Evolutionary conservation across 2,329 filamentous ascomycete species (phyloP), one percentile per base, ranked within the genome.

Genomic region (Colletotrichum sp.): DNA sequence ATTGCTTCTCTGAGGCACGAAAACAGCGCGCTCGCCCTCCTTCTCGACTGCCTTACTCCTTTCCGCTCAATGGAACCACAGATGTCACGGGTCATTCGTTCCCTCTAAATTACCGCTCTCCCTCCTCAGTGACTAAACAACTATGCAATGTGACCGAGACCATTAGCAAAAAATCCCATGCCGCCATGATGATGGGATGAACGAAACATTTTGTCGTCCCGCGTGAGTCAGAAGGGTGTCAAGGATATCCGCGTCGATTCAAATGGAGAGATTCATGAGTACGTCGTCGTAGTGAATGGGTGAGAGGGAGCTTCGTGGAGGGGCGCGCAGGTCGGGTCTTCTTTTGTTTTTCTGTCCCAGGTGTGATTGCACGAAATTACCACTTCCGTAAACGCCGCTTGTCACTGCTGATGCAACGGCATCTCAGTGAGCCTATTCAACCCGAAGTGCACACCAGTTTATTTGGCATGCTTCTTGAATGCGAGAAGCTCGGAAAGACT

Each of bases 401-500:
- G 28, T 61, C 58, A 60, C 52, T 30, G 16, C 36, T 34, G 43
- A 60, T 30, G 65, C 43, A 34, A 16, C 43, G 12, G 56, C 62
- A 21, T 24, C 65, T 21, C 48, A 52, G 26, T n/a, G 21, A 30
- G 12, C 32, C 28, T 55, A 34, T 24, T 15, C 43, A 65, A 28
- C 18, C 24, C 32, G 24, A 52, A 24, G 8, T 36, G 55, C 30
- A 43, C 24, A 32, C 30, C 48, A 38, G 8, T 18, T 30, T 90
- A 93, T 86, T 93, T 93, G 73, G 88, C 87, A 78, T 93, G 90
- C 84, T 94, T 94, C 88, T 96, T 95, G 88, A 97, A 99, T 70
- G 94, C 93, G 77, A 99, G 90, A 77, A 99, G 87, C 81, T 98
- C 96, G 21, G 96, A 93, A 79, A 99, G 88, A 84, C 94, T 98